Evolutionary conservation across 306 rosid species (phyloP), one percentile per base, ranked within the genome.

Genomic region (Medicago ruthenica): DNA sequence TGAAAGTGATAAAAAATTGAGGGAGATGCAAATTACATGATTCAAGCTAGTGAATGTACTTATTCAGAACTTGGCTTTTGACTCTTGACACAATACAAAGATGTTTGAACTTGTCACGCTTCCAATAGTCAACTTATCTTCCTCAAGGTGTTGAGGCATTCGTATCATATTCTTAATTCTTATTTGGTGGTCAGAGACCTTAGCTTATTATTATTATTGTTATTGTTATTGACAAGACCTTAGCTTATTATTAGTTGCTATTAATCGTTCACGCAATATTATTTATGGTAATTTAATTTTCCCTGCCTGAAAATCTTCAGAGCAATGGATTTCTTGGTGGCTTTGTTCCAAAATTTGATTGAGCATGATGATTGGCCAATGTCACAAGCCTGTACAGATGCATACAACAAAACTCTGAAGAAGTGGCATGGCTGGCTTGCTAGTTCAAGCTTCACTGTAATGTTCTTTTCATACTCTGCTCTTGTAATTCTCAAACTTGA

Each of bases 381-480:
- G 99, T 76, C 96, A 37, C 96, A 91, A 84, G 97, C 97, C 70
- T 96, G 99, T 75, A 80, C 91, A 57, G 98, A 96, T 53, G 77
- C 99, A 76, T 96, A 96, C 39, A 85, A 83, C 82, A 88, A 90
- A 85, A 96, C 97, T 80, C 88, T 92, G 76, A 96, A 92, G 85
- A 87, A 92, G 85, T 96, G 88, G 89, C 99, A 96, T 72, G 99
- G 99, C 75, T 96, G 99, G 99, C 87, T 96, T 61, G 97, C 99
- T 55, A 90, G 97, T 68, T 90, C 99, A 81, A 89, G 85, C 78
- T 89, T 91, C 87, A 80, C 84, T 72, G 93, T 88, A 90, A 84
- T 76, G 69, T 76, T 83, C 80, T 63, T 75, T 50, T 45, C 59
- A 66, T 80, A 15, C 76, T 78, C 65, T 74, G 51, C 44, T 44